phyloP scores from a whole-genome alignment of 139 green algal genomes.

The Chlorella sp. region DNA sequence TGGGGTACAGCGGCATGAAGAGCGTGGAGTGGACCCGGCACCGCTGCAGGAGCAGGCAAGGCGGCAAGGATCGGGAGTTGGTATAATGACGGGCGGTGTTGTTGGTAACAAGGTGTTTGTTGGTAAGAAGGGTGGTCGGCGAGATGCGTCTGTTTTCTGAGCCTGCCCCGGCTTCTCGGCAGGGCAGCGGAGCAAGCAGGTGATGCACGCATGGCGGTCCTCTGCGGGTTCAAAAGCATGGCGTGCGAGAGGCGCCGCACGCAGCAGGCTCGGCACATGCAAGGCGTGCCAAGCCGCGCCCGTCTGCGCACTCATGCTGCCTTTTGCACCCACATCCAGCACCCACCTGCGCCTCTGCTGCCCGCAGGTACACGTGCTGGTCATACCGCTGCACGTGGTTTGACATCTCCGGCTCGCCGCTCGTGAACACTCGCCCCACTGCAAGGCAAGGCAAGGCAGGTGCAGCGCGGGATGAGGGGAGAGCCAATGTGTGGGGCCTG shows the following conservation, averaged over 20 bases:
- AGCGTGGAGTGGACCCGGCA: conserved; percentile 80
- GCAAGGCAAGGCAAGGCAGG: not conserved
- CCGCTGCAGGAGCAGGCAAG: conserved; percentile 72
- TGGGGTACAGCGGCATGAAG: conserved; percentile 72
- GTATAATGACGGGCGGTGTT: conserved; percentile 33
- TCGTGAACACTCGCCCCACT: conserved; percentile 56
- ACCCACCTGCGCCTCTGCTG: conserved; percentile 72
- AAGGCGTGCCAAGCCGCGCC: no score
- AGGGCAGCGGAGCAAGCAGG: not conserved
- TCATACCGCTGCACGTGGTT: conserved; percentile 85
- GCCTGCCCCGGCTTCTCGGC: not conserved
- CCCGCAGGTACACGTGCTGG: conserved; percentile 79
- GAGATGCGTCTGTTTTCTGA: not conserved
- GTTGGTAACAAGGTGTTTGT: no score
- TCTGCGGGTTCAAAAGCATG: not conserved
- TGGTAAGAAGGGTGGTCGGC: not conserved
- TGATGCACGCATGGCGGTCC: no score
- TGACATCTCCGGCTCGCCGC: conserved; percentile 81
- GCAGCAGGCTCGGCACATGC: no score
- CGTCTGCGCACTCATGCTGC: not conserved
- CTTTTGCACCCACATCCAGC: not conserved
- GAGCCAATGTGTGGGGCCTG: not conserved
- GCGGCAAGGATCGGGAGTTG: no score
- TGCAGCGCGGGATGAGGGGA: not conserved
- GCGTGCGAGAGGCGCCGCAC: not conserved